Evolutionary conservation across 176 grass and related monocot genomes (phyloP), one percentile per base, ranked within the genome.

Genomic region (Carex kokanica): DNA sequence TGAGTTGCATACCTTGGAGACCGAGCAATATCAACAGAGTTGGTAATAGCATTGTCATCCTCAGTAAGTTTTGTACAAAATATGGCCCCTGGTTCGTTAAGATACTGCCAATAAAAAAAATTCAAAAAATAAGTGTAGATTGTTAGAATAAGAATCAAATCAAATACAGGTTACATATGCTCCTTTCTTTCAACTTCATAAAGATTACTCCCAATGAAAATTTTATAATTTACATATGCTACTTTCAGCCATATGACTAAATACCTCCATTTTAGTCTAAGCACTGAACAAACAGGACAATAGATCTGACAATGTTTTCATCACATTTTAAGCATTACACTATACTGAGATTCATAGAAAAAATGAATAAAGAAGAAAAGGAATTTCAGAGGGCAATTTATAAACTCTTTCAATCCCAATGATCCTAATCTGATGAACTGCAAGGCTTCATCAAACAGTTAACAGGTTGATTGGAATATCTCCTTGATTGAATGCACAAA

Each of bases 81-180:
- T 86, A 79, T 32, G 52, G 90, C 90, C 25, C 93, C 96, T 79
- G 92, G 74, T 86, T 99, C 89, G 64, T 90, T 87, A 70, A 95
- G 64, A 54, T 84, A 65, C 96, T 98, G 78, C 60, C 25, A 51
- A 77, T 15, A 58, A 38, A 78, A 51, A 64, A 31, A 47, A 13
- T 55, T 38, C 4, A 6, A 51, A 60, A 69, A 23, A 21, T n/a
- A 78, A 38, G 16, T 23, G 59, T 60, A 49, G 87, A 68, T 5
- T 38, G n/a, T n/a, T 27, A 3, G 69, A 17, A 5, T 7, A 8
- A 23, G 34, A 74, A 80, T 52, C 54, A 45, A 81, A 82, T 34
- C 11, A 41, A 49, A 32, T 65, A 60, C 27, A 61, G 62, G 21
- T 49, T 63, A 29, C 7, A 62, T 41, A 51, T 4, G 1, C 3